Percentiles rank a stretch among this genome's conserved stretches.
These are phyloP conservation scores for Leptographium procerum DNA, from an alignment of 2,329 filamentous ascomycete species.

Conservation along the genomic window DNA sequence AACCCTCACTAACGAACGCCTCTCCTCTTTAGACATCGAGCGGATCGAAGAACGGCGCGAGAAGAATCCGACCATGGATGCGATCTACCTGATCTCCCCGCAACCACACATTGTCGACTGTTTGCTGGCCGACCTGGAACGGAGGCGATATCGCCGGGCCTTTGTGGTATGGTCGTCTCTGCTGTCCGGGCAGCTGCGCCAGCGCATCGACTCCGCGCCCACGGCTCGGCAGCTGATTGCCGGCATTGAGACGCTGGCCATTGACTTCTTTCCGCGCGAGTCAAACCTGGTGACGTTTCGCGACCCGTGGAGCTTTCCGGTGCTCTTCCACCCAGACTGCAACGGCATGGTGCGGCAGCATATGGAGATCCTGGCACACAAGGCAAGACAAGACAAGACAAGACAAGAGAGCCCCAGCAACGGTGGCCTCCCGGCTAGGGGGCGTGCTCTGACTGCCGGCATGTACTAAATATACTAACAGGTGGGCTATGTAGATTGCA, in stretches of 20 bases:
- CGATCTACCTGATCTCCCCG: slow-evolving; percentile 82
- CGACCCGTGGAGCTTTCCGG: slow-evolving; percentile 91
- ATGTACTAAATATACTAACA: no score
- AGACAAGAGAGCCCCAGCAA: no score
- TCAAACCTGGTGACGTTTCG: slow-evolving; percentile 84
- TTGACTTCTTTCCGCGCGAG: slow-evolving; percentile 85
- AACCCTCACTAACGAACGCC: slow-evolving; percentile 1
- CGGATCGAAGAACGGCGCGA: slow-evolving; percentile 78
- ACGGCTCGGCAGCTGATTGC: slow-evolving; percentile 62
- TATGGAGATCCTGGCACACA: slow-evolving; percentile 76
- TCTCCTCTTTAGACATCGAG: slow-evolving; percentile 86
- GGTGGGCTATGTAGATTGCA: slow-evolving; percentile 62
- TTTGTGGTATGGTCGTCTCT: slow-evolving; percentile 79
- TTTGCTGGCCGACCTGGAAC: slow-evolving; percentile 83
- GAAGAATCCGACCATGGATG: slow-evolving; percentile 81
- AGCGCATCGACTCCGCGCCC: slow-evolving; percentile 62
- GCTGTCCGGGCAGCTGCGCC: slow-evolving; percentile 57
- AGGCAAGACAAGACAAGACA: slow-evolving; percentile 49
- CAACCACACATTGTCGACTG: slow-evolving; percentile 85
- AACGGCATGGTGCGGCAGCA: slow-evolving; percentile 74
- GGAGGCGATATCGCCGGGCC: slow-evolving; percentile 64
- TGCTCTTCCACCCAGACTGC: slow-evolving; percentile 83
- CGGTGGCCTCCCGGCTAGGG: no score
- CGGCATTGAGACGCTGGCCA: slow-evolving; percentile 70
- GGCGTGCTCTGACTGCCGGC: no score